A percentile compares a stretch with the other conserved stretches of the same genome.
Evolutionary conservation across 169 alveolate genomes (phyloP).

Genomic region (Cryptosporidium ryanae): DNA sequence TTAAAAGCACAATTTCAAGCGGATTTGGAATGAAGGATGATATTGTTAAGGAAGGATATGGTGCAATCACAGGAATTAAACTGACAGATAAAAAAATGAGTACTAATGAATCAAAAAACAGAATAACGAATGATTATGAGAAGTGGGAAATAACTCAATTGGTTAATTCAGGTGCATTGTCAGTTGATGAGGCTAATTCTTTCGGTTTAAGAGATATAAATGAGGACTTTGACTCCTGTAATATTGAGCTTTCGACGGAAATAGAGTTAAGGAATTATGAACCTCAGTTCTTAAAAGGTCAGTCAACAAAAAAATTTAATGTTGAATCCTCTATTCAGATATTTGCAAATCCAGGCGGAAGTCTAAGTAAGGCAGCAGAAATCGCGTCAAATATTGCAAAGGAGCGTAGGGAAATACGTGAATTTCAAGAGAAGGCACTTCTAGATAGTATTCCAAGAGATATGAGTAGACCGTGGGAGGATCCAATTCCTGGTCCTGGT

Average conservation of each 20-base stretch:
- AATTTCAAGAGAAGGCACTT: slow-evolving; percentile 86
- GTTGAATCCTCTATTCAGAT: slow-evolving; percentile 86
- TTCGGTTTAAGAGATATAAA: not conserved
- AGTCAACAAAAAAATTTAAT: slow-evolving; percentile 89
- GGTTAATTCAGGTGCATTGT: slow-evolving; percentile 54
- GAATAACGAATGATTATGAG: slow-evolving; percentile 76
- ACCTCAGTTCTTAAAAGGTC: slow-evolving; percentile 95
- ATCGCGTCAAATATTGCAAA: slow-evolving; percentile 85
- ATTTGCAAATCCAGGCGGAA: slow-evolving; percentile 93
- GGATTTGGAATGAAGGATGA: slow-evolving; percentile 64
- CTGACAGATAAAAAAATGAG: slow-evolving; percentile 18
- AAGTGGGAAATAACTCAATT: slow-evolving; percentile 76
- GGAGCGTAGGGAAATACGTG: slow-evolving; percentile 88
- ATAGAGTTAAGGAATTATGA: slow-evolving; percentile 93
- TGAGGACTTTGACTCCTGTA: not conserved
- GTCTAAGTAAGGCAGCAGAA: slow-evolving; percentile 92
- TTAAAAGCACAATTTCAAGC: slow-evolving; percentile 4
- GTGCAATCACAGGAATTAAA: slow-evolving; percentile 86
- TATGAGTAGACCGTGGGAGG: slow-evolving; percentile 90
- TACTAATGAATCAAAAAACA: not conserved
- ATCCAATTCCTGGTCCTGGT: slow-evolving; percentile 92
- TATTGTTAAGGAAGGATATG: slow-evolving; percentile 70
- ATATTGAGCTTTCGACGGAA: slow-evolving; percentile 79
- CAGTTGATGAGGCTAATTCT: slow-evolving; percentile 15
- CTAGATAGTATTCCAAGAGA: slow-evolving; percentile 89